Percentiles rank a stretch among this genome's conserved stretches.
Conservation (phyloP, 1,284 basidiomycete species). For the Sporisorium iseilematis-ciliati region DNA sequence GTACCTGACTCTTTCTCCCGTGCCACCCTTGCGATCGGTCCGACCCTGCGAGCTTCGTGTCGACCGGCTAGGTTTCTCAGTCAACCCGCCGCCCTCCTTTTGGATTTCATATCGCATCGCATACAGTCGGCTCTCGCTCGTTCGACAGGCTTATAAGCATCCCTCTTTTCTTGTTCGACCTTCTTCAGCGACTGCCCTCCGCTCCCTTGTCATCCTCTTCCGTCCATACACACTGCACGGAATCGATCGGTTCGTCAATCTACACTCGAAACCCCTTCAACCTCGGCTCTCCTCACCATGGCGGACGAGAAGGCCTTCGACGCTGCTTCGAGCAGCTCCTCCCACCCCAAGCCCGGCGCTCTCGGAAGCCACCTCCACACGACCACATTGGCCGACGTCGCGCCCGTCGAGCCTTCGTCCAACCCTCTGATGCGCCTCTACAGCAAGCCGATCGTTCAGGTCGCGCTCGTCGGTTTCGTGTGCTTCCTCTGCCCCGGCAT, state of each 20-base stretch:
- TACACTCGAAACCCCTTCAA: not conserved
- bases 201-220: not conserved
- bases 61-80: not conserved
- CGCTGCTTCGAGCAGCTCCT: conserved; percentile 39
- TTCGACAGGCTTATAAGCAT: not conserved
- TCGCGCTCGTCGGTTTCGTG: conserved; percentile 52
- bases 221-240: not conserved
- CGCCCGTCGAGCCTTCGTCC: conserved; percentile 21
- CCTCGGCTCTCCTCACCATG: conserved; percentile 9
- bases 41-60: conserved; percentile 1
- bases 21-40: conserved; percentile 1
- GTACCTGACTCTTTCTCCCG: not conserved
- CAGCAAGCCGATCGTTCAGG: conserved; percentile 33
- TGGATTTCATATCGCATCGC: not conserved
- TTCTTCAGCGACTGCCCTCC: not conserved
- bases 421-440: conserved; percentile 33
- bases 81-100: conserved; percentile 1
- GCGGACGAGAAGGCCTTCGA: conserved; percentile 38
- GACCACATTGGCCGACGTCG: conserved; percentile 21
- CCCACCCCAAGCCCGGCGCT: conserved; percentile 13
- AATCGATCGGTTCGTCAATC: not conserved
- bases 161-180: no score
- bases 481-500: conserved; percentile 73
- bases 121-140: not conserved
- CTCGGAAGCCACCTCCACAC: conserved; percentile 15